phyloP scores from a whole-genome alignment of 2,329 filamentous ascomycete species.

The Mollisiaceae sp. region DNA sequence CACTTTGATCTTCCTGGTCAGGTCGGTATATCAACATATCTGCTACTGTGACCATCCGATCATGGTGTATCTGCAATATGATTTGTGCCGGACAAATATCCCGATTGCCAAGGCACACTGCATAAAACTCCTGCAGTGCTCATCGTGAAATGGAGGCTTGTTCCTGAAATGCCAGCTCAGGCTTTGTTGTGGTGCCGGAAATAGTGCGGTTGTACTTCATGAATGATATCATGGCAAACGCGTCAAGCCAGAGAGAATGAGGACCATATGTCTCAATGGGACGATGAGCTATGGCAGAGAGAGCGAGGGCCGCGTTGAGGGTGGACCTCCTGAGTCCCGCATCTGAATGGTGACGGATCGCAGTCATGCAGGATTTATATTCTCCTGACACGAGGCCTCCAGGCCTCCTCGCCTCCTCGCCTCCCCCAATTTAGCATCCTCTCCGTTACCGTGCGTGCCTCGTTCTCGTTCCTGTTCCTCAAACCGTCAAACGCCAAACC shows the following conservation, averaged over 20 bases:
- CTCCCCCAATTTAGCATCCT: neutral
- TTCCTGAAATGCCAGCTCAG: neutral
- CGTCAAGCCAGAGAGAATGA: too few species aligned
- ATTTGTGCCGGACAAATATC: neutral
- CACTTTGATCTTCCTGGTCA: neutral
- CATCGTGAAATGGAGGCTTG: neutral
- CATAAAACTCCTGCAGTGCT: neutral
- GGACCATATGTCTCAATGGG: too few species aligned
- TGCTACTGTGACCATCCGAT: neutral
- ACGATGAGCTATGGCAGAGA: too few species aligned
- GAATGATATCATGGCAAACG: too few species aligned
- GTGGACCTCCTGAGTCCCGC: too few species aligned
- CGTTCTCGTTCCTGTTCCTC: too few species aligned
- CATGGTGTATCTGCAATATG: conserved; percentile 1
- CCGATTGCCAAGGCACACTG: conserved; percentile 1
- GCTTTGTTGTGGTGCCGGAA: neutral
- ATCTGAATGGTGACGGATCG: neutral
- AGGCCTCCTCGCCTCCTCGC: too few species aligned
- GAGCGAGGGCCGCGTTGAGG: too few species aligned
- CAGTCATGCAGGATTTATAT: conserved; percentile 2
- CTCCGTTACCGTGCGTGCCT: too few species aligned
- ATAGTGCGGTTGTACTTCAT: neutral
- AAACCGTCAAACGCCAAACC: too few species aligned
- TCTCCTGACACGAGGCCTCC: neutral
- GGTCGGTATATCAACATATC: neutral